Evolutionary conservation across 2,329 filamentous ascomycete species (phyloP), one percentile per base, ranked within the genome.

Genomic region (Penicillium frequentans): DNA sequence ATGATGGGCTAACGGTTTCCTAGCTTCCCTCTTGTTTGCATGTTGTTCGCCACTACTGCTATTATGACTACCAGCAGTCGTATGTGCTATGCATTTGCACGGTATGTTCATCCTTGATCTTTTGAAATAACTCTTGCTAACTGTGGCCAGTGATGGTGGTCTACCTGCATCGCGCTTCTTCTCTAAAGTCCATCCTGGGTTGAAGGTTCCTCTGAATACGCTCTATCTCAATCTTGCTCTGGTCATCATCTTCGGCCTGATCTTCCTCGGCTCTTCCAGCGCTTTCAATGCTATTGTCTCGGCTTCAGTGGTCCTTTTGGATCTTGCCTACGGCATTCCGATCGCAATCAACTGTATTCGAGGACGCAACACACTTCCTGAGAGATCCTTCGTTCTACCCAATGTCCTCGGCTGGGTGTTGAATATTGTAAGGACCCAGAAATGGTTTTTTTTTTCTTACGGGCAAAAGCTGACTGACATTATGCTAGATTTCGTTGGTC

Each of bases 241-340:
- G 46, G 85, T 90, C 1, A 80, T 90, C 55, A 77, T 90, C 13
- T 89, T 91, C 55, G 88, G 88, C 0, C 81, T 84, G 56, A 86
- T 91, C 59, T 89, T 90, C 70, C 79, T 91, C 3, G 88, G 87
- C 0, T 89, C 86, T 2, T 71, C 70, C 8, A 84, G 82, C 57
- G 88, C 88, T 0, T 90, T 91, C 73, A 90, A 88, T 43, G 88
- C 88, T 14, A 89, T 91, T 63, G 81, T 89, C 1, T 85, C 87
- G 0, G 84, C 88, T 0, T 88, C 87, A 0, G 89, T 92, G 0
- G 88, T 91, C 8, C 84, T 88, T 1, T 80, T 93, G 0, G 85
- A 87, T 7, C 75, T 92, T 5, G 88, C 87, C 2, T 93, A 93
- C 64, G 89, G 84, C 6, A 90, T 93, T 39, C 90, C 90, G 0